These are phyloP conservation scores for Aspergillus thermomutatus DNA, from an alignment of 2,329 filamentous ascomycete genomes.

Conservation along the genomic window DNA sequence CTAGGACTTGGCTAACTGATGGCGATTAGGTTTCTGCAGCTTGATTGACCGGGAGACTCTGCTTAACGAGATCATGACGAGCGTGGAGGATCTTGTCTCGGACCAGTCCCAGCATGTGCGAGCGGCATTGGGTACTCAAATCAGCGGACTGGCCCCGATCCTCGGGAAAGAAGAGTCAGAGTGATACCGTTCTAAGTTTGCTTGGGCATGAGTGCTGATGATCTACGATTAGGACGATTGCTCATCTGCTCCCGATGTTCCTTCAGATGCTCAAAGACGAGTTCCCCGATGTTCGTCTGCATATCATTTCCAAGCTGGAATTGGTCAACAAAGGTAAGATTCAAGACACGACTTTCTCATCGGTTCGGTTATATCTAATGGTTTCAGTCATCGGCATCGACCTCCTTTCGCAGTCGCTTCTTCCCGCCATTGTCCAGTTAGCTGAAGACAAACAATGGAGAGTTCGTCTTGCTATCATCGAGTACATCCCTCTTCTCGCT, in stretches of 20 bases:
- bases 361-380: neutral
- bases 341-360: neutral
- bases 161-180: conserved; percentile 94
- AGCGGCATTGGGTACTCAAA: conserved; percentile 90
- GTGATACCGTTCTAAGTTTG: neutral
- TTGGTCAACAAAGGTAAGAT: conserved; percentile 85
- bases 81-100: conserved; percentile 91
- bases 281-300: conserved; percentile 93
- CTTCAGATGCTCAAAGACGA: conserved; percentile 99
- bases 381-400: conserved; percentile 89
- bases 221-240: conserved; percentile 69
- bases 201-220: conserved; percentile 3
- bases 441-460: conserved; percentile 99
- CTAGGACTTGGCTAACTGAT: conserved; percentile 18
- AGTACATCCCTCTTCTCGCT: conserved; percentile 95
- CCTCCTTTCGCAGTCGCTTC: conserved; percentile 88
- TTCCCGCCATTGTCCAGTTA: conserved; percentile 94
- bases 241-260: conserved; percentile 97
- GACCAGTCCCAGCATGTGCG: conserved; percentile 96
- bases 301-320: conserved; percentile 99
- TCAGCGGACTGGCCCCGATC: conserved; percentile 93
- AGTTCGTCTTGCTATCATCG: conserved; percentile 94
- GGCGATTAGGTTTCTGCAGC: conserved; percentile 72
- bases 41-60: conserved; percentile 84
- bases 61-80: conserved; percentile 93